Evolutionary conservation across 441 rosid species (phyloP).

Genomic region (Gossypium lobatum): DNA sequence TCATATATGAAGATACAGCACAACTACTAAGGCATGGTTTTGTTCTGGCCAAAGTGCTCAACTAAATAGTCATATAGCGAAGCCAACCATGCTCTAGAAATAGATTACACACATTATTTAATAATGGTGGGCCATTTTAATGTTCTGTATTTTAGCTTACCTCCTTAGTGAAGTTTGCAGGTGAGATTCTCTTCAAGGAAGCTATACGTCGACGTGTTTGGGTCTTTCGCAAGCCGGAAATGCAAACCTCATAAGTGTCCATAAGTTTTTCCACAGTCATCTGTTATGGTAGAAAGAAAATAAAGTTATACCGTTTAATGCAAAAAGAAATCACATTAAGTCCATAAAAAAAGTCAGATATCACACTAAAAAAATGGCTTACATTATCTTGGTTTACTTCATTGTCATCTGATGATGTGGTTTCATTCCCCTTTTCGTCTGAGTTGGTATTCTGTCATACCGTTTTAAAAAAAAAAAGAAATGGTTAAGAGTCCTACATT

Average conservation of each 20-base stretch:
- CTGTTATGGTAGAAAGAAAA: constrained; percentile 30
- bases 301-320: background rate
- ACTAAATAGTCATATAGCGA: background rate
- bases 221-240: constrained; percentile 49
- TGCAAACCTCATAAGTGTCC: constrained; percentile 68
- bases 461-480: background rate
- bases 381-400: constrained; percentile 53
- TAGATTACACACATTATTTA: background rate
- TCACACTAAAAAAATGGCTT: constrained; percentile 19
- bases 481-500: constrained; percentile 12
- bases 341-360: constrained; percentile 7
- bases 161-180: constrained; percentile 87
- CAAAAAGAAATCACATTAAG: background rate
- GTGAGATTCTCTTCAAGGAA: constrained; percentile 74
- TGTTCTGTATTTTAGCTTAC: constrained; percentile 27
- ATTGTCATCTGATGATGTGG: constrained; percentile 27
- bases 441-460: constrained; percentile 36
- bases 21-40: background rate
- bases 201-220: constrained; percentile 54
- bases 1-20: background rate
- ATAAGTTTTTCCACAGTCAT: constrained; percentile 67
- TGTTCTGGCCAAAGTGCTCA: background rate
- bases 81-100: background rate
- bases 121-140: background rate
- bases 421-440: constrained; percentile 27